These are phyloP conservation scores for Penicillium expansum DNA, from an alignment of 2,329 filamentous ascomycete species.

Conservation along the genomic window DNA sequence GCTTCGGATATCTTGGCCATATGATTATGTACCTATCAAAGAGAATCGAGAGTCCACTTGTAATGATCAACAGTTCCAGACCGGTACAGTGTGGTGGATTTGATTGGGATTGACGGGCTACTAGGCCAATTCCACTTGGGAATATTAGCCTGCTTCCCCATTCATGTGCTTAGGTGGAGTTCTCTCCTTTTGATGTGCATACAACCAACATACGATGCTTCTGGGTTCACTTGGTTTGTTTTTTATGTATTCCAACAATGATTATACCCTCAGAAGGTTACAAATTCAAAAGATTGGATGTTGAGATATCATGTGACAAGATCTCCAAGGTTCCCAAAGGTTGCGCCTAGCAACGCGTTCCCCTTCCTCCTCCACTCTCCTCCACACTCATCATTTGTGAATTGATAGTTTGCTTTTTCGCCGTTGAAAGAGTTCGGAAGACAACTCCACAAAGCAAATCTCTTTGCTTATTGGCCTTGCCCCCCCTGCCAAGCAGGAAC, in stretches of 20 bases:
- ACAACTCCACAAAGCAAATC: slow-evolving; percentile 3
- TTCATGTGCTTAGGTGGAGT: background rate
- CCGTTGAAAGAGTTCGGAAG: slow-evolving; percentile 9
- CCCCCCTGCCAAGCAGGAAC: slow-evolving; percentile 24
- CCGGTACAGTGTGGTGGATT: slow-evolving; percentile 6
- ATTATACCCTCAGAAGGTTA: background rate
- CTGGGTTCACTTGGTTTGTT: background rate
- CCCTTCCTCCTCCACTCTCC: background rate
- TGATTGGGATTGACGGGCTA: slow-evolving; percentile 20
- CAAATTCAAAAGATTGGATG: background rate
- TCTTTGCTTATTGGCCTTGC: slow-evolving; percentile 16
- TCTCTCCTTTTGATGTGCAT: background rate
- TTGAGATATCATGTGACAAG: slow-evolving; percentile 1
- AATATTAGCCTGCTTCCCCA: background rate
- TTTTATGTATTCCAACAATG: background rate
- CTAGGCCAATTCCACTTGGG: background rate
- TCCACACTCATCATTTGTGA: background rate
- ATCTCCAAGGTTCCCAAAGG: background rate
- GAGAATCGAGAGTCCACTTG: background rate
- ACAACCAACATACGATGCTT: background rate
- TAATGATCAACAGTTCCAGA: slow-evolving; percentile 22
- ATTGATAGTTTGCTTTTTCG: background rate
- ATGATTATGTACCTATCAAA: background rate
- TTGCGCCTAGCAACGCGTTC: background rate
- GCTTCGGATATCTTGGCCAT: background rate